Percentiles rank a stretch among this genome's conserved stretches.
These are phyloP conservation scores for Meripilus lineatus DNA, from an alignment of 1,284 basidiomycete species.

Conservation along the genomic window DNA sequence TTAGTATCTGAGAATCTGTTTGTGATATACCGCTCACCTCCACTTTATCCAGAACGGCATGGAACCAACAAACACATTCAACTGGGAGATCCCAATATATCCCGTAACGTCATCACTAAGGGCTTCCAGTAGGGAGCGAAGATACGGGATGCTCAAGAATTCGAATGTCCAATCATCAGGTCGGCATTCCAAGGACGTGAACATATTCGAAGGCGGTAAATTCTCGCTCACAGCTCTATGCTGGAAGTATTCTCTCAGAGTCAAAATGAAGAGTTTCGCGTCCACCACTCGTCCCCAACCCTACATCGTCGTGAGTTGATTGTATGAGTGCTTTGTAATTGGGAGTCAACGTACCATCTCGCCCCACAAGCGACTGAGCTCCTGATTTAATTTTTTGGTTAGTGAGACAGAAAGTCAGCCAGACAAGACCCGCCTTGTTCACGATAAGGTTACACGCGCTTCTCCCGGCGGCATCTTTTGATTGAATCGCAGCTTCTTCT, in stretches of 20 bases:
- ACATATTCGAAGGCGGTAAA: slow-evolving; percentile 1
- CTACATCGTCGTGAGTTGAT: slow-evolving; percentile 14
- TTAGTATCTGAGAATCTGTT: slow-evolving; percentile 10
- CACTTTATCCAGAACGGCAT: slow-evolving; percentile 17
- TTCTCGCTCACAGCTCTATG: slow-evolving; percentile 18
- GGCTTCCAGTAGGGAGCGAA: slow-evolving; percentile 41
- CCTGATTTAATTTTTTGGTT: background rate
- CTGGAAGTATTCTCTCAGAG: slow-evolving; percentile 30
- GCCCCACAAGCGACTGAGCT: slow-evolving; percentile 19
- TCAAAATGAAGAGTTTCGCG: slow-evolving; percentile 30
- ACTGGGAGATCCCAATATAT: slow-evolving; percentile 42
- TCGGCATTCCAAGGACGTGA: slow-evolving; percentile 18
- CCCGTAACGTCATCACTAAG: slow-evolving; percentile 47
- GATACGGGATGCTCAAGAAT: slow-evolving; percentile 35
- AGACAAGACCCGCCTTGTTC: slow-evolving; percentile 16
- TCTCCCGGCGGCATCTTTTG: slow-evolving; percentile 20
- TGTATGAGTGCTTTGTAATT: no score
- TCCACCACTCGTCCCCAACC: slow-evolving; percentile 32
- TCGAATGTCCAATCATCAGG: slow-evolving; percentile 37
- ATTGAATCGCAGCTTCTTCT: slow-evolving; percentile 19
- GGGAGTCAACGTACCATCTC: slow-evolving; percentile 28
- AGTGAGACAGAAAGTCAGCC: slow-evolving; percentile 3
- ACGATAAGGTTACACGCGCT: slow-evolving; percentile 25
- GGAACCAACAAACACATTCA: slow-evolving; percentile 35
- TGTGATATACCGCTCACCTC: slow-evolving; percentile 23